phyloP scores from a whole-genome alignment of 202 grass and related monocot species.

The Setaria viridis region DNA sequence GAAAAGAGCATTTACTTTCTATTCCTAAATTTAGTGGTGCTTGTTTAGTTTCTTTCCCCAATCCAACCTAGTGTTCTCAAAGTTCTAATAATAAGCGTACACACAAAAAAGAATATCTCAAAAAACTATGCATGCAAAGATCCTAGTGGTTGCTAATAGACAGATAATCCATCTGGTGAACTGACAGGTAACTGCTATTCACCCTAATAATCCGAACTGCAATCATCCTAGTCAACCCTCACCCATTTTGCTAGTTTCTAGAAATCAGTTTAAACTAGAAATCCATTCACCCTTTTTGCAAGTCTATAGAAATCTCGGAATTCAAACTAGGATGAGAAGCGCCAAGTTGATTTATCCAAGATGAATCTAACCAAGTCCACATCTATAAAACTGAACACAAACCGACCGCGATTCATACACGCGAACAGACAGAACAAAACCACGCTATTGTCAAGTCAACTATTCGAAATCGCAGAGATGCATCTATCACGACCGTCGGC shows the following conservation, averaged over 20 bases:
- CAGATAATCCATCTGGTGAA: background rate
- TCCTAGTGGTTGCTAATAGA: background rate
- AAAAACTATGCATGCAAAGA: background rate
- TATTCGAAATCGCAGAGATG: background rate
- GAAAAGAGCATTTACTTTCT: background rate
- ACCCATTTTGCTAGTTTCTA: no score
- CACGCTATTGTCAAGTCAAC: background rate
- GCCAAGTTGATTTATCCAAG: background rate
- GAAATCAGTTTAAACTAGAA: no score
- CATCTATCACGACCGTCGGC: background rate
- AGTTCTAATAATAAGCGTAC: background rate
- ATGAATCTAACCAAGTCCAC: background rate
- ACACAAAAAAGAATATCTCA: background rate
- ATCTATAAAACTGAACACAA: background rate
- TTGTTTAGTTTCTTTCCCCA: background rate
- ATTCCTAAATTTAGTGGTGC: background rate
- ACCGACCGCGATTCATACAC: background rate
- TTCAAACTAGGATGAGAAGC: background rate
- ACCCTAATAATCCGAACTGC: no score
- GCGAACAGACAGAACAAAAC: background rate
- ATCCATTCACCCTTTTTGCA: background rate
- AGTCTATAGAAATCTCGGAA: background rate
- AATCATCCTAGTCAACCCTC: no score
- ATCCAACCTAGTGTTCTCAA: background rate
- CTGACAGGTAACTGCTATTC: background rate